Evolutionary conservation across 805 yeast species (phyloP).

Genomic region (Schizosaccharomyces octosporus): DNA sequence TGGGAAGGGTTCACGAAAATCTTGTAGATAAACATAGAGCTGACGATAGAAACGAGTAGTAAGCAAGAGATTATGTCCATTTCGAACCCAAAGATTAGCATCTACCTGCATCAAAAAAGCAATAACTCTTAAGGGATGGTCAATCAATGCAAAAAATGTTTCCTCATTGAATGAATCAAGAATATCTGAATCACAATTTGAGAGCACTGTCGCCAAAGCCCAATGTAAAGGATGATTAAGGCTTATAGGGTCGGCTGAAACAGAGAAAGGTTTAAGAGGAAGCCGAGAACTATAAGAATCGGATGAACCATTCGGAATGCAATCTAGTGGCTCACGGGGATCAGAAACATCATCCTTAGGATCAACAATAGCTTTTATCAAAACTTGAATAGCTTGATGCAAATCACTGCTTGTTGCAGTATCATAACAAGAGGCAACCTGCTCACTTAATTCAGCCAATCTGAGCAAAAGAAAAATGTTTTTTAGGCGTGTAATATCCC

Average conservation of each 20-base stretch:
- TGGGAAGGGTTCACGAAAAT: too few species aligned
- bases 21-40: constrained; percentile 31
- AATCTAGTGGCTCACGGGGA: not conserved
- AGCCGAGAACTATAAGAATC: not conserved
- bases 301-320: not conserved
- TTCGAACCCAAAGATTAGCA: constrained; percentile 82
- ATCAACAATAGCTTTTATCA: not conserved
- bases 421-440: not conserved
- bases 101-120: constrained; percentile 65
- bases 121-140: constrained; percentile 51
- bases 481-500: constrained; percentile 29
- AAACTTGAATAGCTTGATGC: not conserved
- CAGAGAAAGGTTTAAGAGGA: constrained; percentile 17
- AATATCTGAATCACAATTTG: not conserved
- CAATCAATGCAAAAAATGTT: constrained; percentile 20
- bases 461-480: not conserved
- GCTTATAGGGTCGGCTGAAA: constrained; percentile 29
- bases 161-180: not conserved
- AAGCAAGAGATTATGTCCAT: constrained; percentile 56
- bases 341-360: not conserved
- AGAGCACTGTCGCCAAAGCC: constrained; percentile 31
- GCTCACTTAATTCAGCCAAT: not conserved
- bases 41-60: constrained; percentile 61
- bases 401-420: not conserved
- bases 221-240: constrained; percentile 64